Base-by-base conservation (phyloP, 2,329 filamentous ascomycete genomes). In the Fusarium lateritium region DNA sequence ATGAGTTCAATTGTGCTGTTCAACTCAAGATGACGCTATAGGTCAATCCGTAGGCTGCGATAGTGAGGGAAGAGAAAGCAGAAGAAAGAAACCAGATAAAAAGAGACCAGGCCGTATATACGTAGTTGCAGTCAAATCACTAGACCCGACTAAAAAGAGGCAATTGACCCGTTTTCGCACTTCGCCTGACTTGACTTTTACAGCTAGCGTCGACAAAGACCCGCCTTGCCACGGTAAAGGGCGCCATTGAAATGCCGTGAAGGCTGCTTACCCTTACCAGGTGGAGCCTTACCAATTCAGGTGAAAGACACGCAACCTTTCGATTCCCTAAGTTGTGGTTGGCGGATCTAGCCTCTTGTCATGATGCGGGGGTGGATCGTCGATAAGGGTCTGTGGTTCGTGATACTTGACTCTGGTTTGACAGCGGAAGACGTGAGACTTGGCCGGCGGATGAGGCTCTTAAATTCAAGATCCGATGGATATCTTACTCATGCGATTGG, bases 301-400 rank as follows among this genome's bases (percentile, higher is more conserved):
- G 62, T 65, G 53, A 65, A 65, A 65, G 62, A 60, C 46, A 31
- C 51, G 46, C 62, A 65, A 53, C 26, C 39, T 60, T 65, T 60
- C 26, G 52, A 49, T 54, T 38, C 34, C 36, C 31, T 31, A 43
- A 38, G 39, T 53, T 54, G 44, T 65, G 49, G 56, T 62, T 49
- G 51, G 65, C 56, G 43, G 36, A 60, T 53, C 66, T 70, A 34
- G 42, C 45, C 60, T 52, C 46, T 49, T 42, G 52, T 50, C 36
- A 33, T 38, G 62, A 64, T 70, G 71, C 65, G 71, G 71, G 71
- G 71, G 71, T 73, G 69, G 71, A 74, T 65, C 71, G 46, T 58
- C 52, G 38, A 61, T 49, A 39, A 50, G 47, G 38, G 40, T 40
- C 49, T 57, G 52, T 61, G 64, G 44, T 57, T 67, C 54, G 56